Percentiles rank a stretch among this genome's conserved stretches.
Evolutionary conservation across 176 grass and related monocot species (phyloP).

Genomic region (Elymus sibiricus): DNA sequence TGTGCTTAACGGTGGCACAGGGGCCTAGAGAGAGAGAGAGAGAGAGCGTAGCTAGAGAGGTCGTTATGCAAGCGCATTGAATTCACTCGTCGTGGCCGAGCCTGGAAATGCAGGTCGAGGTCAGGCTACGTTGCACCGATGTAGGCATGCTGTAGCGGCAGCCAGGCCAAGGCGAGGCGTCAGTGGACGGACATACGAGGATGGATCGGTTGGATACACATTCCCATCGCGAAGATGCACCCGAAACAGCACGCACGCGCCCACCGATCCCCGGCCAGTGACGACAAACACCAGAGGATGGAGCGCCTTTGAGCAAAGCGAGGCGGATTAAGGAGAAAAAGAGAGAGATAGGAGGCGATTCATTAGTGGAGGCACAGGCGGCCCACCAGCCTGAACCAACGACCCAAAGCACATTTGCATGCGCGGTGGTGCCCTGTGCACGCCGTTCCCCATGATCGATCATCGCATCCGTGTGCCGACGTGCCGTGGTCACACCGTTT

Average conservation of each 20-base stretch:
- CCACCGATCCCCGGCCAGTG: not conserved
- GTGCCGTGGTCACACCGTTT: not conserved
- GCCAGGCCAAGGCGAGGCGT: not conserved
- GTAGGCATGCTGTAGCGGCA: not conserved
- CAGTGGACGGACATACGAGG: not conserved
- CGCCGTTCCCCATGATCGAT: not conserved
- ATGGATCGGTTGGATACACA: not conserved
- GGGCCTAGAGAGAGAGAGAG: too few relatives aligned
- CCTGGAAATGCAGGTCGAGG: not conserved
- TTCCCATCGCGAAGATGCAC: not conserved
- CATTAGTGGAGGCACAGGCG: not conserved
- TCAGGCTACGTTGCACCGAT: not conserved
- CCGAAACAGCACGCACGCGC: not conserved
- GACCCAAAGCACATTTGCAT: not conserved
- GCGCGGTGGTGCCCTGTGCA: not conserved
- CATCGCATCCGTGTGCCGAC: not conserved
- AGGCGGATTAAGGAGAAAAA: not conserved
- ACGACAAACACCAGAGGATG: not conserved
- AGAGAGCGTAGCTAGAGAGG: too few relatives aligned
- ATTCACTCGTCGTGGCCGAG: not conserved
- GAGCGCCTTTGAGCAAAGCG: not conserved
- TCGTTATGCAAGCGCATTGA: conserved; percentile 1
- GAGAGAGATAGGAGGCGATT: not conserved
- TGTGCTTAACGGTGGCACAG: too few relatives aligned
- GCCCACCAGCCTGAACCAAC: not conserved